Percentiles rank a stretch among this genome's conserved stretches.
Conservation (phyloP, 768 basidiomycete species). For the Boletus vinaceobasis region DNA sequence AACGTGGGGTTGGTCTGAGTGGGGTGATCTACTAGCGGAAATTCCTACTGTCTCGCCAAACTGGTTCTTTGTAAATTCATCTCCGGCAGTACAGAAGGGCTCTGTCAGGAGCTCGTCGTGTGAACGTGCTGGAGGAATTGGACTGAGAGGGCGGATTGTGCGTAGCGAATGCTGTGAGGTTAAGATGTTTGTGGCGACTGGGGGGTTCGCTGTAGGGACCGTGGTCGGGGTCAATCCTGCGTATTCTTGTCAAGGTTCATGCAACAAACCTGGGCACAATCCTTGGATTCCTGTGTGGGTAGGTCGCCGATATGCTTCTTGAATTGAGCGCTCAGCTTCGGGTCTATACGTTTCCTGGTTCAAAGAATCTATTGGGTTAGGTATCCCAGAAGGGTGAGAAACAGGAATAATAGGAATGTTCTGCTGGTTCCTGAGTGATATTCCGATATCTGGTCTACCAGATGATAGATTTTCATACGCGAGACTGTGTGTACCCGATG, state of each 20-base stretch:
- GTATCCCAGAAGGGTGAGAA: conserved; percentile 8
- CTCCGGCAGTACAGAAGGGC: background rate
- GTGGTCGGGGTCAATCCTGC: background rate
- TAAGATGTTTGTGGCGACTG: background rate
- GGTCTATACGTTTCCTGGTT: conserved; percentile 3
- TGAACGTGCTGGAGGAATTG: conserved; percentile 5
- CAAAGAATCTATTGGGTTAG: background rate
- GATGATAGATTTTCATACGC: conserved; percentile 2
- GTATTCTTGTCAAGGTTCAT: conserved; percentile 1
- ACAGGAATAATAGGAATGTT: background rate
- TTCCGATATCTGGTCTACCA: background rate
- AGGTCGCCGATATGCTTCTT: conserved; percentile 2
- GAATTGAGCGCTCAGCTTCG: background rate
- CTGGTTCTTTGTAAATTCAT: background rate
- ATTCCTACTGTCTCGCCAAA: background rate
- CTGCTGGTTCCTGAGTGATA: background rate
- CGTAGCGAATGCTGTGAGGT: conserved; percentile 4
- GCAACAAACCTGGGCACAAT: conserved; percentile 10
- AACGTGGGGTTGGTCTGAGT: conserved; percentile 1
- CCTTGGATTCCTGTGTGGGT: conserved; percentile 15
- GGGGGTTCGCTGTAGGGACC: conserved; percentile 1
- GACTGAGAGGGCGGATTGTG: background rate
- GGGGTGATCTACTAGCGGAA: background rate
- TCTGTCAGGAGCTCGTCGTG: background rate
- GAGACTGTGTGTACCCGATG: background rate